These are phyloP conservation scores for Apiotrichum porosum DNA, from an alignment of 1,284 basidiomycete genomes.

Conservation along the genomic window DNA sequence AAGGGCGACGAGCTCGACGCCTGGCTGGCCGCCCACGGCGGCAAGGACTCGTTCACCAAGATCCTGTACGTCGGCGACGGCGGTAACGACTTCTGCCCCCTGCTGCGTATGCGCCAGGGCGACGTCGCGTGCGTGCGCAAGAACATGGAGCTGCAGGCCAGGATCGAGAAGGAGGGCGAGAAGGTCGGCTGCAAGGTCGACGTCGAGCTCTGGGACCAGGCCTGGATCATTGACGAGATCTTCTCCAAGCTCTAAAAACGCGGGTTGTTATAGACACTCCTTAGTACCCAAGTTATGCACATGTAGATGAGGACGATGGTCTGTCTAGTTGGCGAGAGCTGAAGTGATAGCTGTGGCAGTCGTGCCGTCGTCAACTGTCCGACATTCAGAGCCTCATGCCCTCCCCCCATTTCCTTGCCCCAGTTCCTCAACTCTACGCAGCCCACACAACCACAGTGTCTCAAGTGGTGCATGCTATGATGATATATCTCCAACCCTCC, in stretches of 20 bases:
- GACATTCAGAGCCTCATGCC: too few species aligned
- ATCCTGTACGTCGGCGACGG: constrained; percentile 93
- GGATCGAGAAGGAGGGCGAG: constrained; percentile 66
- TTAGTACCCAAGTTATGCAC: background rate
- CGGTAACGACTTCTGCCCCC: constrained; percentile 90
- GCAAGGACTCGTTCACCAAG: constrained; percentile 61
- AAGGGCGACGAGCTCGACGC: constrained; percentile 89
- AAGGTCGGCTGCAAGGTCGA: constrained; percentile 62
- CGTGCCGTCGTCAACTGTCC: too few species aligned
- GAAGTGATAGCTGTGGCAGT: too few species aligned
- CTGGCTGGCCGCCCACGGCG: constrained; percentile 67
- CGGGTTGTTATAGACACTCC: background rate
- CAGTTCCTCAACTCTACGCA: too few species aligned
- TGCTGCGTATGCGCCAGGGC: constrained; percentile 70
- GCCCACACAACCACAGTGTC: too few species aligned
- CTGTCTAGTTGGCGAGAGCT: too few species aligned
- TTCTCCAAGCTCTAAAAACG: constrained; percentile 10
- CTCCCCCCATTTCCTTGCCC: too few species aligned
- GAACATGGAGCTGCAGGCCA: constrained; percentile 67
- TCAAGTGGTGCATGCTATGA: background rate
- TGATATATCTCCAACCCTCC: background rate
- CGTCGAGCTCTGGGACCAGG: constrained; percentile 79
- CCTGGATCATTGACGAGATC: constrained; percentile 85
- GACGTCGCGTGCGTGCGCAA: constrained; percentile 61
- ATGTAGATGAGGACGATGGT: background rate